Evolutionary conservation across 768 basidiomycete genomes (phyloP).

Genomic region (Boletus subcaerulescens): DNA sequence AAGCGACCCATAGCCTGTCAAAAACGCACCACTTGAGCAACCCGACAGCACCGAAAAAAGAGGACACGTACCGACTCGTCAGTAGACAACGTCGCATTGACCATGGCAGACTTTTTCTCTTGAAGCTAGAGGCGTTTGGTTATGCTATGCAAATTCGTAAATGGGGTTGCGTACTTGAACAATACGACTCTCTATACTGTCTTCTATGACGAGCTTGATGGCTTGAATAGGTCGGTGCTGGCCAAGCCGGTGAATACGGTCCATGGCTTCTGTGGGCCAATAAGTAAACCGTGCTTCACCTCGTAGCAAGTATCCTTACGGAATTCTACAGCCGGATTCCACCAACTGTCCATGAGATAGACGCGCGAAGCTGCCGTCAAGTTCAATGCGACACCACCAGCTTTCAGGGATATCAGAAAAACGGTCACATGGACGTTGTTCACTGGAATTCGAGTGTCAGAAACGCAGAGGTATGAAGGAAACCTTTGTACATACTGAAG

Average conservation of each 20-base stretch:
- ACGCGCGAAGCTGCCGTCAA: conserved; percentile 90
- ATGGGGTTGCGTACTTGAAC: conserved; percentile 57
- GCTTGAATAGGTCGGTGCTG: conserved; percentile 91
- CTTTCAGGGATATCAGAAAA: conserved; percentile 96
- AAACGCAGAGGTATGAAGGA: not conserved
- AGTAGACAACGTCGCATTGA: conserved; percentile 79
- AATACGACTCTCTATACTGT: conserved; percentile 94
- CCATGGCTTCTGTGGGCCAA: conserved; percentile 77
- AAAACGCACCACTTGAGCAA: conserved; percentile 6
- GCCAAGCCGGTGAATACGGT: conserved; percentile 94
- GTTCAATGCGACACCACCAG: conserved; percentile 91
- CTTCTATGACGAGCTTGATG: conserved; percentile 92
- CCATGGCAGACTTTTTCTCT: conserved; percentile 96
- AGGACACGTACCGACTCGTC: conserved; percentile 65
- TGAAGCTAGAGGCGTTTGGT: conserved; percentile 57
- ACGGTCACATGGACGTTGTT: conserved; percentile 92
- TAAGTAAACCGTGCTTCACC: not conserved
- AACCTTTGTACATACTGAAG: conserved; percentile 60
- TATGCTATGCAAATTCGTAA: not conserved
- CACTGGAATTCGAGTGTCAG: conserved; percentile 47
- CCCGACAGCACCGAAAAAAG: not conserved
- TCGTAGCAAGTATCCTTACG: conserved; percentile 46
- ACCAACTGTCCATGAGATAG: conserved; percentile 97
- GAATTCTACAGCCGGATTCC: conserved; percentile 95
- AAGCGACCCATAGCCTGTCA: conserved; percentile 85